Conservation (phyloP, 495 filamentous ascomycete genomes). For the Penicillium malachiteum region DNA sequence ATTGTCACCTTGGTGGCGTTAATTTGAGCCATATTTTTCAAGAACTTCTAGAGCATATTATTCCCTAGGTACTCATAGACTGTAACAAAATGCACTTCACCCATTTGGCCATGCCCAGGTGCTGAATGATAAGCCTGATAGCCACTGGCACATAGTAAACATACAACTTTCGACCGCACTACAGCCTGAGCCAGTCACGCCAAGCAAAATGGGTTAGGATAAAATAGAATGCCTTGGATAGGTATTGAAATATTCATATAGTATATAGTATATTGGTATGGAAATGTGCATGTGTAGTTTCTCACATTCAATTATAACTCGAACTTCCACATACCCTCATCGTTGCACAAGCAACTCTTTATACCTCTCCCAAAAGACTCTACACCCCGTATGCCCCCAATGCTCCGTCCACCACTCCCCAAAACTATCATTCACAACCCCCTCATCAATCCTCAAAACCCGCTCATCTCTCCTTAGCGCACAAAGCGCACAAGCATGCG, state of each 20-base stretch:
- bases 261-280: too few relatives aligned
- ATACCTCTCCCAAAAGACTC: conserved; percentile 80
- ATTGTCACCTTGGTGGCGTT: neutral
- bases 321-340: conserved; percentile 32
- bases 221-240: too few relatives aligned
- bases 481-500: conserved; percentile 82
- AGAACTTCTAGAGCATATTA: conserved; percentile 41
- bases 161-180: too few relatives aligned
- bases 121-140: too few relatives aligned
- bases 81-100: too few relatives aligned
- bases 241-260: too few relatives aligned
- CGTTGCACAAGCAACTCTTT: conserved; percentile 62
- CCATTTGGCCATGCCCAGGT: too few relatives aligned
- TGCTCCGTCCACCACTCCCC: conserved; percentile 95
- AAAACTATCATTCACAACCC: conserved; percentile 78
- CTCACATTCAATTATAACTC: too few relatives aligned
- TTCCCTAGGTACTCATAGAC: conserved; percentile 50
- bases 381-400: conserved; percentile 81
- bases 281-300: neutral
- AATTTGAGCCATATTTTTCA: neutral
- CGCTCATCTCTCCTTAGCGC: conserved; percentile 85
- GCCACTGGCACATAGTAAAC: too few relatives aligned
- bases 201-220: too few relatives aligned
- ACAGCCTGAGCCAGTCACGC: too few relatives aligned
- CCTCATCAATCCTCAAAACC: conserved; percentile 66